Percentiles rank a stretch among this genome's conserved stretches.
phyloP scores from a whole-genome alignment of 2,329 filamentous ascomycete species.

The Fusarium chuoi region DNA sequence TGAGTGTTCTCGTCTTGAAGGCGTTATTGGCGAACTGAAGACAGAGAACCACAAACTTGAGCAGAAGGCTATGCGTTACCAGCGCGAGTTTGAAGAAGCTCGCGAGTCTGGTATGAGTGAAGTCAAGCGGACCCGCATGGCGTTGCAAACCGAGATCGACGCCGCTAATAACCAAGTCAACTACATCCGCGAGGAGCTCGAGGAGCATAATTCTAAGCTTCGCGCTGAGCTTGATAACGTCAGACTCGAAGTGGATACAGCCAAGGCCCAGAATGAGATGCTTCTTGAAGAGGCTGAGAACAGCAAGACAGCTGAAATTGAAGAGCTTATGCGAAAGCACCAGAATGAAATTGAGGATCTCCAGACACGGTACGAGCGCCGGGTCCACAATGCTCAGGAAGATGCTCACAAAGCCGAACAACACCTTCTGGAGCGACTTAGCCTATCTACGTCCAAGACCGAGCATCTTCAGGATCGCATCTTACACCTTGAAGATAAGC shows the following conservation, averaged over 20 bases:
- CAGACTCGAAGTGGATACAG: conserved; percentile 81
- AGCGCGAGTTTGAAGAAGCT: conserved; percentile 86
- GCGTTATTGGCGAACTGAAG: conserved; percentile 64
- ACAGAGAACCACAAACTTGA: conserved; percentile 79
- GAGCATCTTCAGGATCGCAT: conserved; percentile 89
- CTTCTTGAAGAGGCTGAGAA: conserved; percentile 83
- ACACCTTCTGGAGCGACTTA: conserved; percentile 82
- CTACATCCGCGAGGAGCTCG: conserved; percentile 81
- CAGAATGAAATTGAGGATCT: conserved; percentile 79
- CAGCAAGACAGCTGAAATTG: conserved; percentile 68
- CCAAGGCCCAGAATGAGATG: conserved; percentile 84
- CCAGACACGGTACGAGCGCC: conserved; percentile 78
- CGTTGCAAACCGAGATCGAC: conserved; percentile 85
- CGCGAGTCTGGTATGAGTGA: conserved; percentile 82
- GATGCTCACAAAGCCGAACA: conserved; percentile 84
- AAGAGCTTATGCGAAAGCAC: conserved; percentile 66
- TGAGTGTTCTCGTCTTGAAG: conserved; percentile 70
- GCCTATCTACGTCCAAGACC: conserved; percentile 83
- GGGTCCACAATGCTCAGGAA: conserved; percentile 78
- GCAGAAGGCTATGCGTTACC: conserved; percentile 72
- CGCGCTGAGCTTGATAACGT: conserved; percentile 81
- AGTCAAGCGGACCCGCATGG: conserved; percentile 80
- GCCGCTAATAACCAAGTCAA: conserved; percentile 87
- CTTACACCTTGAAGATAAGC: conserved; percentile 85
- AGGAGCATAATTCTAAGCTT: conserved; percentile 78